Conservation (phyloP, 768 basidiomycete genomes). For the Rhizopogon vinicolor region DNA sequence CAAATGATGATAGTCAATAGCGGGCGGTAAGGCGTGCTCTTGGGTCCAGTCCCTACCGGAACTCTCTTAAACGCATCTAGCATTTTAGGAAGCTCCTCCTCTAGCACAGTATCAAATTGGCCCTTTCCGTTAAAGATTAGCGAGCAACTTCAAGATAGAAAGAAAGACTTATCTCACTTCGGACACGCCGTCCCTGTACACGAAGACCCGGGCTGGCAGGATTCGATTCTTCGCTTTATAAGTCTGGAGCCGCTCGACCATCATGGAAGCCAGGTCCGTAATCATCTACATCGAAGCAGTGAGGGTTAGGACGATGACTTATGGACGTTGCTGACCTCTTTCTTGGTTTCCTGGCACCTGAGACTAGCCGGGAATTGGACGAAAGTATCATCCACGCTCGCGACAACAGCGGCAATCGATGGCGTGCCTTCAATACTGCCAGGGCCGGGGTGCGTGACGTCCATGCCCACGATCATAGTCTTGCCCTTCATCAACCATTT, state of each 20-base stretch:
- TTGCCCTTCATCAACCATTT: conserved; percentile 59
- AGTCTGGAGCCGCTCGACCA: conserved; percentile 59
- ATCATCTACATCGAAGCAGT: conserved; percentile 52
- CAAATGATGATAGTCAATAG: conserved; percentile 71
- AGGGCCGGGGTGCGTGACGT: conserved; percentile 78
- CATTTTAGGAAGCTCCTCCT: conserved; percentile 60
- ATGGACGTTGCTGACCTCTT: conserved; percentile 16
- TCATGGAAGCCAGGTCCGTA: conserved; percentile 57
- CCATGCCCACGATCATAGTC: conserved; percentile 85
- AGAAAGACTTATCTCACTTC: conserved; percentile 42
- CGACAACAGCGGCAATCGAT: conserved; percentile 81
- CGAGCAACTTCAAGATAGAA: background rate
- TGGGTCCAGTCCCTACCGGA: conserved; percentile 37
- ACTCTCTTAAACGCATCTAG: conserved; percentile 48
- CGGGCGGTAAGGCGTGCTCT: conserved; percentile 51
- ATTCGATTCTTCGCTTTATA: conserved; percentile 51
- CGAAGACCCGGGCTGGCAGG: conserved; percentile 63
- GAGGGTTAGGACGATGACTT: background rate
- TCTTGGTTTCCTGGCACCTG: conserved; percentile 47
- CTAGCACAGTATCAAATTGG: conserved; percentile 61
- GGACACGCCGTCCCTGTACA: conserved; percentile 82
- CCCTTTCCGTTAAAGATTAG: conserved; percentile 39
- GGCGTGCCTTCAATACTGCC: conserved; percentile 66
- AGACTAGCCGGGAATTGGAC: conserved; percentile 78
- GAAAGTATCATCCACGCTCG: conserved; percentile 63